These are phyloP conservation scores for Microbotryum scabiosae DNA, from an alignment of 1,284 basidiomycete genomes.

Conservation along the genomic window DNA sequence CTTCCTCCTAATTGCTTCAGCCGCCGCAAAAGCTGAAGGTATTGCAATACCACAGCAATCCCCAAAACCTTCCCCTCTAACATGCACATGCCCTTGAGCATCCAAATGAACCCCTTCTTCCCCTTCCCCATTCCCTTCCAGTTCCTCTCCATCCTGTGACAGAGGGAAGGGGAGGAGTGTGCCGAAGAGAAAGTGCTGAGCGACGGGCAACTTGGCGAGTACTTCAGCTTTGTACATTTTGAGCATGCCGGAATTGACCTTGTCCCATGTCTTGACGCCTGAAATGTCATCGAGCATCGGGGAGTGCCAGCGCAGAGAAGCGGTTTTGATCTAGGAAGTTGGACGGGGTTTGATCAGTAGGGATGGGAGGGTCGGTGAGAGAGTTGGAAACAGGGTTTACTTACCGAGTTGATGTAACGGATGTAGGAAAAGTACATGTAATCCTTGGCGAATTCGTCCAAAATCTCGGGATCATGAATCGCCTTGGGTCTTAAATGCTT, in stretches of 20 bases:
- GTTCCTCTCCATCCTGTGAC: slow-evolving; percentile 35
- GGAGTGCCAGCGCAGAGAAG: slow-evolving; percentile 92
- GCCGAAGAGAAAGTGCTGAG: slow-evolving; percentile 94
- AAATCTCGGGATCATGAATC: slow-evolving; percentile 82
- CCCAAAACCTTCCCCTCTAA: slow-evolving; percentile 62
- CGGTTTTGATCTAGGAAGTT: slow-evolving; percentile 71
- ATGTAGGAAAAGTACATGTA: slow-evolving; percentile 99
- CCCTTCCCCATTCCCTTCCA: slow-evolving; percentile 33
- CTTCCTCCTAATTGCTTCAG: slow-evolving; percentile 32
- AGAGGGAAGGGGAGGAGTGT: slow-evolving; percentile 63
- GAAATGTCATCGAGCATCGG: slow-evolving; percentile 99
- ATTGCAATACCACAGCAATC: slow-evolving; percentile 54
- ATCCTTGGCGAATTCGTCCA: slow-evolving; percentile 83
- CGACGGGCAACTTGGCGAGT: slow-evolving; percentile 85
- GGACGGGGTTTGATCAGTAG: neutral
- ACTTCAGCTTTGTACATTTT: slow-evolving; percentile 98
- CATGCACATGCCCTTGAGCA: slow-evolving; percentile 58
- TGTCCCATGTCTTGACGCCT: slow-evolving; percentile 92
- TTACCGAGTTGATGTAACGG: slow-evolving; percentile 86
- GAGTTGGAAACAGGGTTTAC: slow-evolving; percentile 33
- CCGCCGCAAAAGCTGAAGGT: slow-evolving; percentile 43
- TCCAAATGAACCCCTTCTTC: slow-evolving; percentile 45
- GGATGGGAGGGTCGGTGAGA: neutral
- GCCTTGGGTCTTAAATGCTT: slow-evolving; percentile 84
- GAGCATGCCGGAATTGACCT: slow-evolving; percentile 94